A percentile compares a stretch with the other conserved stretches of the same genome.
phyloP scores from a whole-genome alignment of 2,329 filamentous ascomycete genomes.

The Colletotrichum incanum region DNA sequence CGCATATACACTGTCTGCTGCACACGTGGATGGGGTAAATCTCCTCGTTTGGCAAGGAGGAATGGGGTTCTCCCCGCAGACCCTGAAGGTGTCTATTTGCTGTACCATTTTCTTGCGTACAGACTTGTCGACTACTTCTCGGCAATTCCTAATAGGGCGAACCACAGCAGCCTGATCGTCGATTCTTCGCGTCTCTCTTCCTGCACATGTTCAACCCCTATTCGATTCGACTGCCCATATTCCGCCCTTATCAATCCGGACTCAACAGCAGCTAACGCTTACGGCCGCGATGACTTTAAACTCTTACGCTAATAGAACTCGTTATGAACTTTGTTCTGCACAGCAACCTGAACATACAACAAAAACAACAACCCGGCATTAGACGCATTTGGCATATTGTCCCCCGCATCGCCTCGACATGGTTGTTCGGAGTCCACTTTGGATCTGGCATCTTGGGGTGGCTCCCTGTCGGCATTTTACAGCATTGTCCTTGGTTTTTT shows the following conservation, averaged over 20 bases:
- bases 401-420: slow-evolving; percentile 45
- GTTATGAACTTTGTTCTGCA: slow-evolving; percentile 41
- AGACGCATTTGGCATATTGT: slow-evolving; percentile 50
- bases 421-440: slow-evolving; percentile 47
- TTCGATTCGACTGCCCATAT: slow-evolving; percentile 42
- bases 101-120: slow-evolving; percentile 17
- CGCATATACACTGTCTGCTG: slow-evolving; percentile 50
- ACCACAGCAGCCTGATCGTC: slow-evolving; percentile 44
- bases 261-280: slow-evolving; percentile 39
- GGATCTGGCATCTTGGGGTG: slow-evolving; percentile 47
- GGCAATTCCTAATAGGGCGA: slow-evolving; percentile 42
- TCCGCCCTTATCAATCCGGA: slow-evolving; percentile 34
- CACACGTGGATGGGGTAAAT: slow-evolving; percentile 46
- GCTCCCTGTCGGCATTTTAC: slow-evolving; percentile 43
- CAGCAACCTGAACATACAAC: slow-evolving; percentile 37
- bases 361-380: slow-evolving; percentile 43
- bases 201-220: slow-evolving; percentile 42
- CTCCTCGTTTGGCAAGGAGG: slow-evolving; percentile 34
- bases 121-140: slow-evolving; percentile 27
- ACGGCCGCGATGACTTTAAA: slow-evolving; percentile 39
- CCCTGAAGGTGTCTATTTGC: slow-evolving; percentile 9
- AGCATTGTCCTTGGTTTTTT: slow-evolving; percentile 42
- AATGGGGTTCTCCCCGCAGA: slow-evolving; percentile 6
- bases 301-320: slow-evolving; percentile 42
- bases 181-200: slow-evolving; percentile 39